Evolutionary conservation across 305 asterid species (phyloP), one percentile per base, ranked within the genome.

Genomic region (Fraxinus albicans): DNA sequence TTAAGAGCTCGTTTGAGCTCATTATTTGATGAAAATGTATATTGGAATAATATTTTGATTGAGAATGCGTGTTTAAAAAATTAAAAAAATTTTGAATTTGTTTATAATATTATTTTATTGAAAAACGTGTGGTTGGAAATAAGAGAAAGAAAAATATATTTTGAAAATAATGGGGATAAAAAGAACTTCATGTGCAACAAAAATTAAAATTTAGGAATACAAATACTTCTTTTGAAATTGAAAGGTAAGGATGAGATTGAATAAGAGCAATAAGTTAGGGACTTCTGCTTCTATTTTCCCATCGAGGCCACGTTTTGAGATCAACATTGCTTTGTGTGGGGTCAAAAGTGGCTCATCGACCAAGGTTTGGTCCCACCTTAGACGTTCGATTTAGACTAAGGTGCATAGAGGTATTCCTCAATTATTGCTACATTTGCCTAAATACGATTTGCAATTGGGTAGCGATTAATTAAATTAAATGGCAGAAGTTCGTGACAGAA

Each of bases 331-430:
- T 35, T 10, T 1, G 78, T n/a, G 42, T 34, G 44, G 50, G 25
- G 80, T 31, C 53, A 78, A 83, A 86, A 69, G 83, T 44, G 81
- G 72, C 79, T 77, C 76, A 38, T 29, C 79, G 75, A 27, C 77
- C 82, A 25, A 9, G 53, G 19, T 63, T 75, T 63, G 88, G 85
- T 42, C 82, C 84, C n/a, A 65, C 19, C 76, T 36, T 38, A 50
- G 15, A 13, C 53, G 53, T 44, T 44, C 53, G 17, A 44, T 1
- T 10, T 12, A 12, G 53, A 15, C 53, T 44, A 44, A 44, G 53
- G n/a, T 47, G n/a, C n/a, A 47, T 47, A 47, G 58, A 47, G 58
- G n/a, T 47, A 13, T 78, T 33, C 44, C 36, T 34, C 21, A 19
- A 7, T 34, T 25, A 55, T 33, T 55, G 63, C 31, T 34, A 12